Evolutionary conservation across 345 rosid genomes (phyloP).

Genomic region (Eucalyptus erythrocorys): DNA sequence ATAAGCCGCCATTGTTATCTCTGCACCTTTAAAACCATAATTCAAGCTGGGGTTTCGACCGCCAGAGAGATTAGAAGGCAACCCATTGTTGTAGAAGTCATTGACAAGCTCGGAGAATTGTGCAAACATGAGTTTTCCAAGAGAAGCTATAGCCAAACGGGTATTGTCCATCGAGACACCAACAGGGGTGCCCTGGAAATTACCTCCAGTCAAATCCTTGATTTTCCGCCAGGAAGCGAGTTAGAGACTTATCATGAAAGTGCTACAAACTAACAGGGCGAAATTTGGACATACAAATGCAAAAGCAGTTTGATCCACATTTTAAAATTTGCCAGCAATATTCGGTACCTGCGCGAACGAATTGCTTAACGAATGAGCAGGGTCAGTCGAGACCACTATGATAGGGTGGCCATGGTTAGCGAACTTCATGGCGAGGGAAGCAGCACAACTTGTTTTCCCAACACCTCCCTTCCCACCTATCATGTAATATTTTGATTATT

Average conservation of each 20-base stretch:
- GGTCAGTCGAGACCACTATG: conserved; percentile 76
- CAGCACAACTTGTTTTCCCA: conserved; percentile 85
- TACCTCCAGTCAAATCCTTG: conserved; percentile 57
- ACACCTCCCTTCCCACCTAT: conserved; percentile 85
- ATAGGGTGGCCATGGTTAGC: conserved; percentile 75
- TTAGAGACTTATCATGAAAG: not conserved
- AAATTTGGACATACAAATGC: not conserved
- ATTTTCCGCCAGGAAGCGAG: not conserved
- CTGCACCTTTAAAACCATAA: conserved; percentile 33
- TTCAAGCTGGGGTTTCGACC: conserved; percentile 30
- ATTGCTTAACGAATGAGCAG: conserved; percentile 82
- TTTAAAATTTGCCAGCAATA: not conserved
- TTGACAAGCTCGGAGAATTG: conserved; percentile 38
- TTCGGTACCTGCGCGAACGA: conserved; percentile 48
- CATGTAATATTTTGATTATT: conserved; percentile 46
- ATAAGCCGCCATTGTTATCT: conserved; percentile 37
- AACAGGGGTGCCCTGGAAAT: conserved; percentile 64
- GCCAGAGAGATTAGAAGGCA: conserved; percentile 34
- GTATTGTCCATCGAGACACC: conserved; percentile 72
- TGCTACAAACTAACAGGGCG: not conserved
- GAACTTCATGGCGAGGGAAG: conserved; percentile 79
- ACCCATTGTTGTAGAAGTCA: conserved; percentile 32
- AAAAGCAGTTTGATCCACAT: not conserved
- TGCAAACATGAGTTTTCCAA: conserved; percentile 57
- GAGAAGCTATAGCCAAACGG: conserved; percentile 50